Evolutionary conservation across 2,329 filamentous ascomycete genomes (phyloP).

Genomic region (Ascomycota sp.): DNA sequence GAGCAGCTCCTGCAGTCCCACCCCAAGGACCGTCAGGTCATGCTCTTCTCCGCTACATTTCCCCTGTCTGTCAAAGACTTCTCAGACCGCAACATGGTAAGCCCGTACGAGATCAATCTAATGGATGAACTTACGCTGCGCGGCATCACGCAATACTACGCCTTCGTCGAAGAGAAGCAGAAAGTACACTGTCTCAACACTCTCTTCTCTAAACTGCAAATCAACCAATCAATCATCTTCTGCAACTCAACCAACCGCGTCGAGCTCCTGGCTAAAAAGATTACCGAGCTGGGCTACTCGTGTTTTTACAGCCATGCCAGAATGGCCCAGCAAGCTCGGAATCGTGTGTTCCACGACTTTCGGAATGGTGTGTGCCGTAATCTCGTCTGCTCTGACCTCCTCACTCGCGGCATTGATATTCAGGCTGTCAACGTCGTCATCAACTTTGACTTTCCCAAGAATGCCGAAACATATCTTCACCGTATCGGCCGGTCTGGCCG

Average conservation of each 20-base stretch:
- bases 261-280: slow-evolving; percentile 94
- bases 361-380: slow-evolving; percentile 95
- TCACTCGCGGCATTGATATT: slow-evolving; percentile 97
- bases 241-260: slow-evolving; percentile 98
- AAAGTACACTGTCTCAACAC: slow-evolving; percentile 99
- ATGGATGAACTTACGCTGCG: slow-evolving; percentile 98
- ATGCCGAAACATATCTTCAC: slow-evolving; percentile 95
- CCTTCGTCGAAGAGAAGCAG: slow-evolving; percentile 97
- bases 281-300: slow-evolving; percentile 95
- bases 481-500: slow-evolving; percentile 94
- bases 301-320: slow-evolving; percentile 98
- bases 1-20: slow-evolving; percentile 91
- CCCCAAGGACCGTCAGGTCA: slow-evolving; percentile 92
- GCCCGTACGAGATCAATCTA: slow-evolving; percentile 95
- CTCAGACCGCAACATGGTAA: slow-evolving; percentile 93
- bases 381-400: slow-evolving; percentile 88
- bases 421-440: slow-evolving; percentile 99
- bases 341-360: slow-evolving; percentile 98
- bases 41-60: slow-evolving; percentile 98
- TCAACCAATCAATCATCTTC: slow-evolving; percentile 99
- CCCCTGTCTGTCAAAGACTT: slow-evolving; percentile 94
- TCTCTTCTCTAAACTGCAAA: slow-evolving; percentile 94
- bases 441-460: slow-evolving; percentile 99
- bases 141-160: slow-evolving; percentile 97
- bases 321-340: slow-evolving; percentile 92